Percentiles rank a stretch among this genome's conserved stretches.
These are phyloP conservation scores for Cydonia oblonga DNA, from an alignment of 331 rosid species.

Conservation along the genomic window DNA sequence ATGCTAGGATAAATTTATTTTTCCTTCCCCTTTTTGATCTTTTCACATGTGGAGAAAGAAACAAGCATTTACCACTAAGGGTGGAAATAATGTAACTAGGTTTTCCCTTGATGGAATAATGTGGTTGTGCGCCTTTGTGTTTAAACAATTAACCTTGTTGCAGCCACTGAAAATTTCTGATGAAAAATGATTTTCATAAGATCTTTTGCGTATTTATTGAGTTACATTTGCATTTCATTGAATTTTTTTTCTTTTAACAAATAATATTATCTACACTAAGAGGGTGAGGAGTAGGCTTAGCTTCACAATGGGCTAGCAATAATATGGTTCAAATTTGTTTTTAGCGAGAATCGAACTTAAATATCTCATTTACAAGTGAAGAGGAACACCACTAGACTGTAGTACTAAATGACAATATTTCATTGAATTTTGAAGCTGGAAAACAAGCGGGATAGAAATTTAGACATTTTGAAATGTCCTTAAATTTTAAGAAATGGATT, in stretches of 20 bases:
- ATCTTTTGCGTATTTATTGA: neutral
- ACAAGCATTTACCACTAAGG: no score
- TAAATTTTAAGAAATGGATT: no score
- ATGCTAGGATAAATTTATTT: constrained; percentile 13
- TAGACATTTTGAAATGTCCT: no score
- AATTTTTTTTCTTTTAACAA: no score
- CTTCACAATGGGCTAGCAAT: no score
- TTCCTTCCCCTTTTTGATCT: neutral
- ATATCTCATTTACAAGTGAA: no score
- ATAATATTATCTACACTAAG: no score
- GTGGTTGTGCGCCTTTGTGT: neutral
- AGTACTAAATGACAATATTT: no score
- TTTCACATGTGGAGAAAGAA: neutral
- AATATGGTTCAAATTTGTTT: fast-evolving
- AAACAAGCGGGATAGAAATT: neutral
- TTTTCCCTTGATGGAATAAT: neutral
- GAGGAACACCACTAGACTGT: fast-evolving
- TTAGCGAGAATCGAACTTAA: no score
- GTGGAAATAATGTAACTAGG: constrained; percentile 1
- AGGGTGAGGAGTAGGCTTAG: no score
- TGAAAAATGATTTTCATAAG: neutral
- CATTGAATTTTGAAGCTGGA: no score
- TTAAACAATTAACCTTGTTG: neutral
- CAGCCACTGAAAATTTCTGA: neutral
- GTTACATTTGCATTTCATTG: neutral